Conservation (phyloP, 2,329 filamentous ascomycete genomes). For the Cryoendolithus antarcticus region DNA sequence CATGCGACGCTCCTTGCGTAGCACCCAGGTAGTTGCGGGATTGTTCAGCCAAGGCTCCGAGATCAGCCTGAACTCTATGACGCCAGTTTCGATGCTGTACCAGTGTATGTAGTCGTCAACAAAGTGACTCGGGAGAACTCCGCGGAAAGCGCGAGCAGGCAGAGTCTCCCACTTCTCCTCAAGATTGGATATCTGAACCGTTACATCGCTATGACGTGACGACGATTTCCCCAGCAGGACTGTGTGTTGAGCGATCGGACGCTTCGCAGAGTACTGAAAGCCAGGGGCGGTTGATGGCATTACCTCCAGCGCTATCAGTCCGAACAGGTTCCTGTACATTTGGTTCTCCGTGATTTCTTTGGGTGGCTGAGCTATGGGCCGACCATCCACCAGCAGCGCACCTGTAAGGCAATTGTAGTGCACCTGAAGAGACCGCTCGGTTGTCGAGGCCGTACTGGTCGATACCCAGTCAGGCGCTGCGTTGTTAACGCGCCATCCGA, state of each 20-base stretch:
- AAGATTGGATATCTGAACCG: conserved; percentile 11
- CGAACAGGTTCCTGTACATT: conserved; percentile 41
- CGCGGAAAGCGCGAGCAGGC: conserved; percentile 17
- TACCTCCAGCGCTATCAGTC: conserved; percentile 29
- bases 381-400: conserved; percentile 37
- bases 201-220: too few species aligned
- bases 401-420: conserved; percentile 37
- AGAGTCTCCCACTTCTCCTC: conserved; percentile 25
- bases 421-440: conserved; percentile 23
- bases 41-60: too few species aligned
- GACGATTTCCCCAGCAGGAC: conserved; percentile 43
- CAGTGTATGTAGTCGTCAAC: conserved; percentile 46
- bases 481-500: conserved; percentile 5
- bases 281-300: conserved; percentile 38
- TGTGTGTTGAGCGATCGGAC: conserved; percentile 26
- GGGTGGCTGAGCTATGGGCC: conserved; percentile 42
- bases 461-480: not conserved
- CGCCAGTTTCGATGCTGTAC: conserved; percentile 35
- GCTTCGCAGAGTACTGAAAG: conserved; percentile 40
- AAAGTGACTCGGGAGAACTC: conserved; percentile 41
- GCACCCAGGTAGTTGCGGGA: too few species aligned
- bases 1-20: conserved; percentile 21
- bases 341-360: conserved; percentile 33
- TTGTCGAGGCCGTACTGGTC: conserved; percentile 47
- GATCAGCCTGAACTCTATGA: too few species aligned